Evolutionary conservation across 306 rosid genomes (phyloP), one percentile per base, ranked within the genome.

Genomic region (Prunus mira): DNA sequence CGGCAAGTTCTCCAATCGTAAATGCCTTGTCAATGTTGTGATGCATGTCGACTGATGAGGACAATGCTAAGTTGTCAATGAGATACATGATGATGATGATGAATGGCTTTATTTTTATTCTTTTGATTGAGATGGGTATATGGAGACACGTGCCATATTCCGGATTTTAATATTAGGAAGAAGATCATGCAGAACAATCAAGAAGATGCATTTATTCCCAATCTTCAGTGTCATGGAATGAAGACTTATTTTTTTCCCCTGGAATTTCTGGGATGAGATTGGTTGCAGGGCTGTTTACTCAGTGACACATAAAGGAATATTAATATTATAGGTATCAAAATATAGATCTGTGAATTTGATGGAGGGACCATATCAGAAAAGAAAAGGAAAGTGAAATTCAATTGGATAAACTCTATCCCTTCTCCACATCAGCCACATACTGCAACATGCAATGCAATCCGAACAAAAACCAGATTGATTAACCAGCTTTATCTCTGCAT

Each of bases 381-480:
- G 38, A 34, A 34, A 6, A 34, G 1, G 38, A 34, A 77, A 74
- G 79, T 78, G 82, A 85, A 74, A 77, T 58, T 69, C 55, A 65
- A 73, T 72, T 80, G 88, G 93, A 88, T 88, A 78, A 78, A 86
- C 89, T 64, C 89, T 57, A 76, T 81, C 86, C 88, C 79, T 70
- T 73, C 86, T 74, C 88, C 88, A 73, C 88, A 81, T 86, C 91
- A 87, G 81, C 90, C 78, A 81, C 60, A 74, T 68, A 56, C 24
- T 57, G 38, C 10, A 62, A 20, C 46, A 54, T 75, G 65, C 55
- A 60, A 69, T 64, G 18, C 67, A 72, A 72, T 72, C 67, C 67
- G 24, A 57, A 65, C 30, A 25, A 28, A 9, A 17, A 18, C 10
- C 24, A 61, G 12, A 61, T 11, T 27, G n/a, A 61, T 38, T 38